phyloP scores from a whole-genome alignment of 2,329 filamentous ascomycete genomes.

The Phialophora chinensis region DNA sequence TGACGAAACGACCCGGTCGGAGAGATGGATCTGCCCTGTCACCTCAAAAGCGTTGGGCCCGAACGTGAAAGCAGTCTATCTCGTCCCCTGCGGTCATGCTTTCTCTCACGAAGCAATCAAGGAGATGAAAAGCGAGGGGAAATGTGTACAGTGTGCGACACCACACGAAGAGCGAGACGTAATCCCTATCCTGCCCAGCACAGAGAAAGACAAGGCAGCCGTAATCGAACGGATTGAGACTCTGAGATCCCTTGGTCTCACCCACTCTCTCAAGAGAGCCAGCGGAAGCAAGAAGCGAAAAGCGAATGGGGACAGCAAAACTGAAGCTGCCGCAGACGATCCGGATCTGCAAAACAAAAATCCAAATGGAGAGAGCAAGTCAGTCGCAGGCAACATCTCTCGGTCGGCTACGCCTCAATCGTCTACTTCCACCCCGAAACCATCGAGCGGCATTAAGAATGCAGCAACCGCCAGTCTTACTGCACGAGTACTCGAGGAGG shows the following conservation, averaged over 20 bases:
- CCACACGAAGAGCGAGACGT: conserved; percentile 74
- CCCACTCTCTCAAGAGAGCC: conserved; percentile 87
- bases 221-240: conserved; percentile 70
- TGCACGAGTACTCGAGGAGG: conserved; percentile 83
- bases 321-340: conserved; percentile 1
- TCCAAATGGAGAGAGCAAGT: conserved; percentile 18
- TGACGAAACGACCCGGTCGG: conserved; percentile 52
- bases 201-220: conserved; percentile 71
- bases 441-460: conserved; percentile 77
- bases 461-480: conserved; percentile 83
- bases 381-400: conserved; percentile 8
- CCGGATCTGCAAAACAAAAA: conserved; percentile 19
- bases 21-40: conserved; percentile 77
- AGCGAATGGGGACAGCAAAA: conserved; percentile 61
- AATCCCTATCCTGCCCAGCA: conserved; percentile 78
- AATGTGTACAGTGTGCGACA: conserved; percentile 72
- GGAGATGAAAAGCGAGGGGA: conserved; percentile 69
- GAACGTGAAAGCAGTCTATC: conserved; percentile 77
- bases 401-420: conserved; percentile 35
- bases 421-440: conserved; percentile 46
- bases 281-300: conserved; percentile 73
- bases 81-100: conserved; percentile 94
- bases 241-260: conserved; percentile 73
- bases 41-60: conserved; percentile 86
- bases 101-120: conserved; percentile 87